Evolutionary conservation across 2,329 filamentous ascomycete species (phyloP), one percentile per base, ranked within the genome.

Genomic region (Venturia effusa): DNA sequence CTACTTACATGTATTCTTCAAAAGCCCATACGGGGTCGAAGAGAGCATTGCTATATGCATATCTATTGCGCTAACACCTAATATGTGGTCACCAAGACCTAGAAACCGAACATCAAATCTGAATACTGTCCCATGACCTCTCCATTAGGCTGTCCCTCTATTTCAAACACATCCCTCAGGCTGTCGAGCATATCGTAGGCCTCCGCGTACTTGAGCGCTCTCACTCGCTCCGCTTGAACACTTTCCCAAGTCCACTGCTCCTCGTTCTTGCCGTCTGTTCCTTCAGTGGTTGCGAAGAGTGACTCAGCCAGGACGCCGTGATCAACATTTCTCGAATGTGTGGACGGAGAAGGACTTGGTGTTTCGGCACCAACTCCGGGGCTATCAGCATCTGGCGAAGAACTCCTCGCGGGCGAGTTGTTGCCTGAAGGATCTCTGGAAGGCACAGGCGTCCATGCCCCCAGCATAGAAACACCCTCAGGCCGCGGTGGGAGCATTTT

Each of bases 401-500:
- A 41, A 30, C 40, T 48, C 22, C 32, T 30, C 4, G 32, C 45
- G 22, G 45, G 32, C 40, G 51, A 55, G n/a, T 34, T 55, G 17
- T 39, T 32, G 15, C 41, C 34, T 1, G 60, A 45, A 48, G 60
- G 32, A 41, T 63, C 30, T 19, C 39, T 45, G 1, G 34, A 41
- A 30, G 32, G 45, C 34, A 22, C 39, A 15, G 54, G 54, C 8
- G 54, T 64, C 51, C 54, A 64, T 4, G 30, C 51, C 19, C 62
- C 62, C 24, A 64, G 41, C 19, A 64, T 27, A 1, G 86, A 87
- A 13, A 83, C 57, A 24, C 61, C 64, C 27, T 27, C 51, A 85
- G 91, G 90, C 59, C 86, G 81, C 64, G 82, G 77, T 0, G 94
- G 94, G 61, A 97, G 77, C 72, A 97, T 78, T 1, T 86, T 85